Base-by-base conservation (phyloP, 306 rosid genomes). In the Malus fusca region DNA sequence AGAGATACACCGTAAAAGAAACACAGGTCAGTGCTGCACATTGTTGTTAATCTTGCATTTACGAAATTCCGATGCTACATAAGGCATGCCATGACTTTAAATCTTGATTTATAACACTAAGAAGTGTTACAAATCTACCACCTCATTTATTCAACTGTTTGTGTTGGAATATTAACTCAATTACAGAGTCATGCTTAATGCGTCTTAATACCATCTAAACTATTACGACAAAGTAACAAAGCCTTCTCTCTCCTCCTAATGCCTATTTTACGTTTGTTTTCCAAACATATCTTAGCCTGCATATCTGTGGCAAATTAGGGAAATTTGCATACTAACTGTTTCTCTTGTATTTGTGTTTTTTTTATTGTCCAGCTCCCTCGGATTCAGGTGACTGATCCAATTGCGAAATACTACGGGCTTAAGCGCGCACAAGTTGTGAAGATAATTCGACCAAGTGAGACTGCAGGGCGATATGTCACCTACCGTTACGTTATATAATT, bases 391-490 rank as follows among this genome's bases (percentile, higher is more conserved):
- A 85, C 89, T 0, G 98, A 92, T 80, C 98, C 98, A 8, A 72
- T 95, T 59, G 88, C 98, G 21, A 87, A 95, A 84, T 95, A 90
- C 77, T 92, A 88, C 9, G 97, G 97, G 59, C 87, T 95, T 78
- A 90, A 85, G 88, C 96, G 93, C n/a, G 98, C 93, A 66, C 96
- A 94, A 62, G 96, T 94, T 71, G 98, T 95, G 67, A 90, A 89
- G 93, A 94, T 94, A 48, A 85, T 85, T 80, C 79, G 96, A 63
- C 84, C 90, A 8, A 92, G 96, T 82, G 96, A 94, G 79, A 94
- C 98, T 30, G 93, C 97, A 10, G 98, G 97, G 11, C 86, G 89
- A 87, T 90, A 91, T 75, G 83, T 94, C 76, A 91, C 96, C 61
- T 92, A 94, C 68, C 75, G 98, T 77, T 91, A 82, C 68, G 95